Evolutionary conservation across 108 stramenopile genomes (phyloP).

Genomic region (Cyclostephanos tholiformis): DNA sequence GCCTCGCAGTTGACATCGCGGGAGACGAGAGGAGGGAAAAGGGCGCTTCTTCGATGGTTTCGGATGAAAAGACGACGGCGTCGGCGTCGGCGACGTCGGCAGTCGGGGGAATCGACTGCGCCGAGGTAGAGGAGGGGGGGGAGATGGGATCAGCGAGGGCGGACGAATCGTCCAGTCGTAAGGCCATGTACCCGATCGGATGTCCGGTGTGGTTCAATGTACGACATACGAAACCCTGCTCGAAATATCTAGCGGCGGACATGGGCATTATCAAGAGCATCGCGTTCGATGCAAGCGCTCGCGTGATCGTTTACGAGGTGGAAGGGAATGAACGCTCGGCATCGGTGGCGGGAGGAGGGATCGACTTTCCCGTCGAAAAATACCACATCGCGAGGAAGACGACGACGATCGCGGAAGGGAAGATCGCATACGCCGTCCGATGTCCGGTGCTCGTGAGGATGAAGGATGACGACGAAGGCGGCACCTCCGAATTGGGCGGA

Average conservation of each 20-base stretch:
- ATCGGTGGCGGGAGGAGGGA: background rate
- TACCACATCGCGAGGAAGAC: background rate
- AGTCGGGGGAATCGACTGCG: background rate
- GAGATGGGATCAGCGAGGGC: background rate
- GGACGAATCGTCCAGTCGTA: background rate
- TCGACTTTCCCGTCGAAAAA: background rate
- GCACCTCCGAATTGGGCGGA: background rate
- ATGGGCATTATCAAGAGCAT: background rate
- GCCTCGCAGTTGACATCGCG: no score
- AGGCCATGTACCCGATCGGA: constrained; percentile 1
- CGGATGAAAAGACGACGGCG: no score
- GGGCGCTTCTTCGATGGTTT: no score
- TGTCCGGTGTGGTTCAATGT: constrained; percentile 15
- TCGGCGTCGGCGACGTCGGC: background rate
- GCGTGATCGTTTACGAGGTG: background rate
- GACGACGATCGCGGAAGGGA: background rate
- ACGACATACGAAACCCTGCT: constrained; percentile 8
- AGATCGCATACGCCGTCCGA: constrained; percentile 4
- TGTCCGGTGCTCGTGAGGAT: constrained; percentile 11
- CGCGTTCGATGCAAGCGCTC: background rate
- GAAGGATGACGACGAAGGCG: background rate
- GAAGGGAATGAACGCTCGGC: background rate
- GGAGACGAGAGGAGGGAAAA: no score
- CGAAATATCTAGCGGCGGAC: background rate
- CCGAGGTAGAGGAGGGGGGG: background rate